Conservation (phyloP, 2,329 filamentous ascomycete genomes). For the Colletotrichum sp. region DNA sequence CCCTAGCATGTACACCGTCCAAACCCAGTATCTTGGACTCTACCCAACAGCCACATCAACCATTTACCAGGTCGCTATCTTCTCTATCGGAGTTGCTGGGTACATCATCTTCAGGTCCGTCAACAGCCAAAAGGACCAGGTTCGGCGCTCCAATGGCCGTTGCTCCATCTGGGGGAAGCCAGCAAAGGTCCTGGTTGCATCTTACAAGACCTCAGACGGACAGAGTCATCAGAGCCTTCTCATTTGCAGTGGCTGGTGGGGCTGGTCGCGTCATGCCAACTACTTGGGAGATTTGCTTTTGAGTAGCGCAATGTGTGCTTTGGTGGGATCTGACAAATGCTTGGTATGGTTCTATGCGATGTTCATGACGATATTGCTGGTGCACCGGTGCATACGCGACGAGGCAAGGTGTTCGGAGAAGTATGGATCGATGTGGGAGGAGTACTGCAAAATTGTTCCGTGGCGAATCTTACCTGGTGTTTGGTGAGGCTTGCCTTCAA, state of each 20-base stretch:
- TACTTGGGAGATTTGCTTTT: slow-evolving; percentile 31
- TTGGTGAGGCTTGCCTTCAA: slow-evolving; percentile 22
- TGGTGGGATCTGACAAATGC: slow-evolving; percentile 39
- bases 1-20: slow-evolving; percentile 51
- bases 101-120: slow-evolving; percentile 49
- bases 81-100: slow-evolving; percentile 30
- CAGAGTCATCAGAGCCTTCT: slow-evolving; percentile 37
- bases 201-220: slow-evolving; percentile 47
- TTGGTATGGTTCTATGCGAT: slow-evolving; percentile 51
- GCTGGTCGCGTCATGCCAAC: slow-evolving; percentile 34
- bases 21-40: slow-evolving; percentile 49
- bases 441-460: slow-evolving; percentile 44
- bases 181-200: slow-evolving; percentile 40
- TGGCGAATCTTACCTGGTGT: slow-evolving; percentile 44
- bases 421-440: slow-evolving; percentile 48
- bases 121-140: slow-evolving; percentile 49
- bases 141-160: slow-evolving; percentile 41
- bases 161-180: slow-evolving; percentile 48
- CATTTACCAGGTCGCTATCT: slow-evolving; percentile 15
- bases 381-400: slow-evolving; percentile 50
- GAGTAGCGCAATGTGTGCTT: slow-evolving; percentile 45
- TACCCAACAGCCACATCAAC: slow-evolving; percentile 40
- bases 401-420: slow-evolving; percentile 49
- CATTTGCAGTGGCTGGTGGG: slow-evolving; percentile 28
- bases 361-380: slow-evolving; percentile 47